These are phyloP conservation scores for Pseudopyrenochaeta lycopersici DNA, from an alignment of 2,329 filamentous ascomycete genomes.

Conservation along the genomic window DNA sequence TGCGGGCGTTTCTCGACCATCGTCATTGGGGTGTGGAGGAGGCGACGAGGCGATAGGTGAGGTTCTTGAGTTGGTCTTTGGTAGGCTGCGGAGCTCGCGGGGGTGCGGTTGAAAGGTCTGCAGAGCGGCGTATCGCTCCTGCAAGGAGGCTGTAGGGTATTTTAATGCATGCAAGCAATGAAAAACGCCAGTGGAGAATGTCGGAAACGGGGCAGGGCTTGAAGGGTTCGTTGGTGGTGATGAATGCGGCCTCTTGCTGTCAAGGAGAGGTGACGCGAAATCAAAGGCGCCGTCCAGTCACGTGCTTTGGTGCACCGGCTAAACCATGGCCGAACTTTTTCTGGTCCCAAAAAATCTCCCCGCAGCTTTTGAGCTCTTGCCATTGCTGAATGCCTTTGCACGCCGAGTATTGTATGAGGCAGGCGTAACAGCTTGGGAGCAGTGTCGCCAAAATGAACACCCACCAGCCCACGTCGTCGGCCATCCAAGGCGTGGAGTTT, in stretches of 20 bases:
- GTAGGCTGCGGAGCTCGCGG: conserved; percentile 3
- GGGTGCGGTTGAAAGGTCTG: neutral
- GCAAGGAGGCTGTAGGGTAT: neutral
- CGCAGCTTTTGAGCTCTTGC: conserved; percentile 24
- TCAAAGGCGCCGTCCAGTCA: neutral
- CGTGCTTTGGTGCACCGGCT: conserved; percentile 30
- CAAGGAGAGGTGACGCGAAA: conserved; percentile 23
- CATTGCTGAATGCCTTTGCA: conserved; percentile 18
- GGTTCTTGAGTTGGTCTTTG: neutral
- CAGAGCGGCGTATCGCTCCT: neutral
- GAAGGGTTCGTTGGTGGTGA: conserved; percentile 2
- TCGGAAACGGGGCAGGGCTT: neutral
- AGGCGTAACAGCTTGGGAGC: conserved; percentile 20
- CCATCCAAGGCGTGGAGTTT: conserved; percentile 89
- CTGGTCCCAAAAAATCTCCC: conserved; percentile 41
- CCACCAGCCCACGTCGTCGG: conserved; percentile 79
- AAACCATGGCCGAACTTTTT: conserved; percentile 40
- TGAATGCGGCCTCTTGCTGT: conserved; percentile 3
- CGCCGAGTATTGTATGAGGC: conserved; percentile 16
- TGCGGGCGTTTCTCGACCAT: conserved; percentile 57
- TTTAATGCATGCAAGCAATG: neutral
- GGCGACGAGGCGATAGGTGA: conserved; percentile 6
- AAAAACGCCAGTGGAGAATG: neutral
- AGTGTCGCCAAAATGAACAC: conserved; percentile 51
- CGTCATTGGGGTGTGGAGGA: conserved; percentile 20